These are phyloP conservation scores for Paracamarosporium sp. DNA, from an alignment of 2,329 filamentous ascomycete species.

Conservation along the genomic window DNA sequence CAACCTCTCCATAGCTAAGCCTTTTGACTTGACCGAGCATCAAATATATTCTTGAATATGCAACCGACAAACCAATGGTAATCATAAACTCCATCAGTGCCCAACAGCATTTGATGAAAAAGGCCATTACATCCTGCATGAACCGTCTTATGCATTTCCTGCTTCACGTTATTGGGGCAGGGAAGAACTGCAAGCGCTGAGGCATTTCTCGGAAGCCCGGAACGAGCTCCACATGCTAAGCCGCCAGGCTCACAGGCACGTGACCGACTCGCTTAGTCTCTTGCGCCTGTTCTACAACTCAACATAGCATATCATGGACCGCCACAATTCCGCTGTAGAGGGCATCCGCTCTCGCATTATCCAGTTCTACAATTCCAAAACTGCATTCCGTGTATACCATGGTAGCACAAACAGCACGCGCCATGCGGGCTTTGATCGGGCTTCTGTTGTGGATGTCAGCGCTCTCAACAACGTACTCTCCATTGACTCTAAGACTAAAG, in stretches of 20 bases:
- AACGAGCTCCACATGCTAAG: constrained; percentile 3
- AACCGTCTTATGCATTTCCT: too few species aligned
- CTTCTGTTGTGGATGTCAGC: constrained; percentile 68
- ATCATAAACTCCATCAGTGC: too few species aligned
- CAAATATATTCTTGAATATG: too few species aligned
- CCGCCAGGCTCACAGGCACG: neutral
- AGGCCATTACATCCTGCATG: too few species aligned
- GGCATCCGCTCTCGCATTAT: constrained; percentile 25
- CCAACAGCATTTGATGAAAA: too few species aligned
- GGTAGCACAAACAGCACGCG: constrained; percentile 80
- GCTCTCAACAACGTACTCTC: constrained; percentile 66
- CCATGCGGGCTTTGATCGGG: constrained; percentile 48
- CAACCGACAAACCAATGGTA: too few species aligned
- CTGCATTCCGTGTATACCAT: constrained; percentile 64
- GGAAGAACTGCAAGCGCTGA: too few species aligned
- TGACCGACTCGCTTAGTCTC: neutral
- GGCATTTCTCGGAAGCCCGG: constrained; percentile 6
- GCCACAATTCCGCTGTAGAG: constrained; percentile 30
- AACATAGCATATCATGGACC: constrained; percentile 36
- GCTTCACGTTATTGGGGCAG: too few species aligned
- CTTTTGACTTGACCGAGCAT: too few species aligned
- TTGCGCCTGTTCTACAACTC: neutral
- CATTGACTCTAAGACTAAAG: constrained; percentile 60
- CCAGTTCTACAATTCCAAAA: constrained; percentile 33
- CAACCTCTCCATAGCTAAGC: too few species aligned